Evolutionary conservation across 495 filamentous ascomycete genomes (phyloP), one percentile per base, ranked within the genome.

Genomic region (Aspergillus funiculosus): DNA sequence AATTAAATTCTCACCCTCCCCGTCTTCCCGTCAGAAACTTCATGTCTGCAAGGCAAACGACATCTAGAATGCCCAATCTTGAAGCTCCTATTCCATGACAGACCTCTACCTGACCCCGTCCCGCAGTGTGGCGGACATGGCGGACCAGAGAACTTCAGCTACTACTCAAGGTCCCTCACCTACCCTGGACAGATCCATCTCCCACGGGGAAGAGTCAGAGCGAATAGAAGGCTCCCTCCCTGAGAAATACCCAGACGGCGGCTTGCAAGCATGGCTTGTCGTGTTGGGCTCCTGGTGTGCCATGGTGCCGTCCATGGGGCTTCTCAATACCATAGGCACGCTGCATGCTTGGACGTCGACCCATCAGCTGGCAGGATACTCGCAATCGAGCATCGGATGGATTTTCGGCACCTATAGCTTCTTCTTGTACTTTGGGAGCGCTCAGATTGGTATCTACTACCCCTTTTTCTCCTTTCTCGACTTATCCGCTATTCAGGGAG

Each of bases 331-430:
- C 40, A 69, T 84, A 1, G 85, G 78, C 1, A 75, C 77, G 1
- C 74, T 87, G 26, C 79, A 87, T 8, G 53, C 59, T 1, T 63
- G 61, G 77, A 76, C 18, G 73, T 80, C 52, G 62, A 62, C 64
- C 72, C 52, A 81, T 74, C 64, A 64, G 43, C 66, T 89, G 1
- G 59, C 63, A 5, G 53, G 65, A 9, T 75, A 82, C 45, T 68
- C 67, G 2, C 63, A 74, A 13, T 76, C 77, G 10, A 72, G 71
- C 4, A 73, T 87, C 24, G 85, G 83, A 10, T 89, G 84, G 84
- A 81, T 89, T 26, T 88, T 85, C 53, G 77, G 79, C 4, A 50
- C 83, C 9, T 86, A 83, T 53, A 67, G 71, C 3, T 85, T 85
- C 46, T 67, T 88, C 24, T 60, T 74, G 10, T 80, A 51, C 20